These are phyloP conservation scores for Citrus australasica DNA, from an alignment of 345 rosid genomes.

Conservation along the genomic window DNA sequence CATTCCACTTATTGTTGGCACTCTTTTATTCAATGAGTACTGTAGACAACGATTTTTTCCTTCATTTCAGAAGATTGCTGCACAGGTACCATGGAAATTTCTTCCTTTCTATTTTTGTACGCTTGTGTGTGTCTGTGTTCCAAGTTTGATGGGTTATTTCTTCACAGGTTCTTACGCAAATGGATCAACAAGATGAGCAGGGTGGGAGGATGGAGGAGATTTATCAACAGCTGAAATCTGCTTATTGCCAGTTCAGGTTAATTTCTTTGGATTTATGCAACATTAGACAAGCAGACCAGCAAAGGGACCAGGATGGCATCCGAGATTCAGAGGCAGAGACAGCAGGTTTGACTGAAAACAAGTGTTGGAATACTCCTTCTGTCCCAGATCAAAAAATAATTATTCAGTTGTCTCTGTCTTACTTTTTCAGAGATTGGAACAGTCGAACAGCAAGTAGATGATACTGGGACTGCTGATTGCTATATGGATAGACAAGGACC, in stretches of 20 bases:
- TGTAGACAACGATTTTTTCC: constrained; percentile 78
- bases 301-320: constrained; percentile 10
- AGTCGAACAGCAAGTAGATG: constrained; percentile 5
- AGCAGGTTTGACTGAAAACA: constrained; percentile 28
- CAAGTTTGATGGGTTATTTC: constrained; percentile 18
- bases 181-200: constrained; percentile 77
- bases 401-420: not conserved
- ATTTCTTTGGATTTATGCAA: constrained; percentile 24
- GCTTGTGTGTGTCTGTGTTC: not conserved
- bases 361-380: not conserved
- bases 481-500: not conserved
- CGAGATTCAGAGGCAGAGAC: constrained; percentile 22
- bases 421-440: constrained; percentile 25
- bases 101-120: constrained; percentile 4
- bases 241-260: constrained; percentile 66
- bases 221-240: constrained; percentile 41
- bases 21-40: constrained; percentile 74
- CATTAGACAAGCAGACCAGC: constrained; percentile 11
- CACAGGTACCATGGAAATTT: constrained; percentile 43
- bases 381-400: constrained; percentile 6
- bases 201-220: constrained; percentile 55
- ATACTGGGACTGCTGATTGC: constrained; percentile 8
- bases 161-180: constrained; percentile 60
- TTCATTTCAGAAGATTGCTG: constrained; percentile 56
- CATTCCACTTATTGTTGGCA: constrained; percentile 62